These are phyloP conservation scores for Pelargonium citronellum DNA, from an alignment of 441 rosid genomes.

Conservation along the genomic window DNA sequence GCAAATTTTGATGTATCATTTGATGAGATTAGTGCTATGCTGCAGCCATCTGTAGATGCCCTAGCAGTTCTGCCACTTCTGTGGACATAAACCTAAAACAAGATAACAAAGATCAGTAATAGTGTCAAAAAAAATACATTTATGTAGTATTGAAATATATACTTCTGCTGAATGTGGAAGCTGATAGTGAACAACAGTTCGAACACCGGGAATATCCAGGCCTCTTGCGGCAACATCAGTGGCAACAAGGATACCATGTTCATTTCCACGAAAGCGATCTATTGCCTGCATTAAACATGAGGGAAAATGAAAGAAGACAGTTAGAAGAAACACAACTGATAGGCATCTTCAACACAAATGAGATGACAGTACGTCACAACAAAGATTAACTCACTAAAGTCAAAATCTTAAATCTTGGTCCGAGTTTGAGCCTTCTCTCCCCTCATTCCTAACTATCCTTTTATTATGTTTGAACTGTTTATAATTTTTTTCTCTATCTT, in stretches of 20 bases:
- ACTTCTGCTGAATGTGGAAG: slow-evolving; percentile 98
- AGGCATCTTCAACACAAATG: slow-evolving; percentile 6
- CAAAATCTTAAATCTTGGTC: background rate
- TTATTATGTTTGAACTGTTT: background rate
- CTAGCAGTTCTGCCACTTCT: slow-evolving; percentile 99
- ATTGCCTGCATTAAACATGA: slow-evolving; percentile 51
- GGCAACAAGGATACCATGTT: slow-evolving; percentile 78
- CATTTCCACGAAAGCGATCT: slow-evolving; percentile 81
- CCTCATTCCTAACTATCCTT: background rate
- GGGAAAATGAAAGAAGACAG: slow-evolving; percentile 14
- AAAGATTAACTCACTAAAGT: background rate
- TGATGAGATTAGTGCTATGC: slow-evolving; percentile 77
- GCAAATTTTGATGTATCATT: slow-evolving; percentile 77
- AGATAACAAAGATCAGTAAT: slow-evolving; percentile 6
- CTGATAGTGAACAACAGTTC: slow-evolving; percentile 93
- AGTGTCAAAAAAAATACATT: background rate
- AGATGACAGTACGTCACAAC: background rate
- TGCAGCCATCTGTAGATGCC: slow-evolving; percentile 91
- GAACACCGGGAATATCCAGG: slow-evolving; percentile 86
- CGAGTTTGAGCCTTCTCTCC: background rate
- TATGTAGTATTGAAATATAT: slow-evolving; percentile 20
- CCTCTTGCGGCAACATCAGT: slow-evolving; percentile 99
- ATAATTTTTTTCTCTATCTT: background rate
- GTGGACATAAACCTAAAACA: slow-evolving; percentile 85
- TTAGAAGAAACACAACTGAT: slow-evolving; percentile 14